phyloP scores from a whole-genome alignment of 495 filamentous ascomycete species.

The Penicillium lividum region DNA sequence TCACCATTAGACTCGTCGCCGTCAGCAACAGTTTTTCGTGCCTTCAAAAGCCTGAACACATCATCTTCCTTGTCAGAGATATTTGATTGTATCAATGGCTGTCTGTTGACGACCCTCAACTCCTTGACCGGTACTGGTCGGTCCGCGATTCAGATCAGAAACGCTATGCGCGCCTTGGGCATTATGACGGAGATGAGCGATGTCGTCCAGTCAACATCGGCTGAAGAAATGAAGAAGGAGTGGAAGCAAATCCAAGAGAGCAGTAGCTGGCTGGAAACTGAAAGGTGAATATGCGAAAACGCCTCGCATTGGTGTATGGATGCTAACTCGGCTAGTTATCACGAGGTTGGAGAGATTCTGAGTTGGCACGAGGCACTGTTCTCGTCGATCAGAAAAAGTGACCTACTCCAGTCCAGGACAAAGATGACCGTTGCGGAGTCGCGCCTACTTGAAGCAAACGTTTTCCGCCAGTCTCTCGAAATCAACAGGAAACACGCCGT shows the following conservation, averaged over 20 bases:
- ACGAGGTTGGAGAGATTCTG: conserved; percentile 77
- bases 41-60: conserved; percentile 77
- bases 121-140: conserved; percentile 55
- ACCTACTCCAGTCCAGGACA: conserved; percentile 58
- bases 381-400: conserved; percentile 71
- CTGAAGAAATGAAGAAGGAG: conserved; percentile 60
- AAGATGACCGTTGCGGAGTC: conserved; percentile 59
- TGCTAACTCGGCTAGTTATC: conserved; percentile 57
- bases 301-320: background rate
- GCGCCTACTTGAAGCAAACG: conserved; percentile 70
- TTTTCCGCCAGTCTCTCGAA: conserved; percentile 69
- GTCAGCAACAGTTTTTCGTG: conserved; percentile 70
- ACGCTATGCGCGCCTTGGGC: conserved; percentile 69
- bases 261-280: conserved; percentile 75
- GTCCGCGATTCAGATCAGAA: conserved; percentile 61
- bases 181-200: conserved; percentile 82
- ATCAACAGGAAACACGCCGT: conserved; percentile 77
- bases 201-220: conserved; percentile 58
- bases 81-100: conserved; percentile 56
- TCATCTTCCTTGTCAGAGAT: conserved; percentile 55
- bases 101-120: conserved; percentile 64
- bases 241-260: conserved; percentile 64
- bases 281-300: conserved; percentile 52
- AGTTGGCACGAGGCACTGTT: conserved; percentile 80
- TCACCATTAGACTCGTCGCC: conserved; percentile 61